Conservation (phyloP, 2,329 filamentous ascomycete genomes). For the Neofusicoccum ribis region DNA sequence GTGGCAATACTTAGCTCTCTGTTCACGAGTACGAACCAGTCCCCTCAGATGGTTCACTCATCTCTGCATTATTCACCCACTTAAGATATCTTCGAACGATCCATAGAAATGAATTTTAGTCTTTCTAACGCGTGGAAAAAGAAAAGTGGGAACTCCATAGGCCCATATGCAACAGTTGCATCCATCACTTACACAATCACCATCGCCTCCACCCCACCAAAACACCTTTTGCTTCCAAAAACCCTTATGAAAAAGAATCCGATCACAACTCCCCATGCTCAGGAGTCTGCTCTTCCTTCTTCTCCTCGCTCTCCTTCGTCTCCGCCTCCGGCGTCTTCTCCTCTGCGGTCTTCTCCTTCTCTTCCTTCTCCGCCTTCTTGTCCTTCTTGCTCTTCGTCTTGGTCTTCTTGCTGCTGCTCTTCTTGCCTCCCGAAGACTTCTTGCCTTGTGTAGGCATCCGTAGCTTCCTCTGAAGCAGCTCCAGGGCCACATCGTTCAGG, state of each 20-base stretch:
- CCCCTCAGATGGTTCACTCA: too few relatives aligned
- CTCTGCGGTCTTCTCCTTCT: constrained; percentile 32
- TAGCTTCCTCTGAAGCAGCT: constrained; percentile 70
- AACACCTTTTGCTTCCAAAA: neutral
- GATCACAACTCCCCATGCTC: constrained; percentile 21
- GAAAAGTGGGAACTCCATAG: too few relatives aligned
- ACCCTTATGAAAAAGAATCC: neutral
- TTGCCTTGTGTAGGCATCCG: constrained; percentile 40
- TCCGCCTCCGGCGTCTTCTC: neutral
- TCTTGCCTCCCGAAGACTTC: neutral
- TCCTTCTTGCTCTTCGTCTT: constrained; percentile 36
- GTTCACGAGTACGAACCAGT: too few relatives aligned
- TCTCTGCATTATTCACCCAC: too few relatives aligned
- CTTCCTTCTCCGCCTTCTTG: constrained; percentile 36
- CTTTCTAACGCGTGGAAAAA: neutral
- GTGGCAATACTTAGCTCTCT: too few relatives aligned
- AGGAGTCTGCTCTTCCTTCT: neutral
- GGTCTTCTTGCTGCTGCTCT: constrained; percentile 40
- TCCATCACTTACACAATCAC: too few relatives aligned
- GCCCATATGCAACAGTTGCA: too few relatives aligned
- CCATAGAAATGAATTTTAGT: neutral
- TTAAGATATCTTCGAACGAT: neutral
- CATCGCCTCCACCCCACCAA: neutral
- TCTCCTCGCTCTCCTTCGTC: constrained; percentile 20
- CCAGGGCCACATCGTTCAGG: constrained; percentile 69